phyloP scores from a whole-genome alignment of 1,284 basidiomycete genomes.

The Farysia itapuensis region DNA sequence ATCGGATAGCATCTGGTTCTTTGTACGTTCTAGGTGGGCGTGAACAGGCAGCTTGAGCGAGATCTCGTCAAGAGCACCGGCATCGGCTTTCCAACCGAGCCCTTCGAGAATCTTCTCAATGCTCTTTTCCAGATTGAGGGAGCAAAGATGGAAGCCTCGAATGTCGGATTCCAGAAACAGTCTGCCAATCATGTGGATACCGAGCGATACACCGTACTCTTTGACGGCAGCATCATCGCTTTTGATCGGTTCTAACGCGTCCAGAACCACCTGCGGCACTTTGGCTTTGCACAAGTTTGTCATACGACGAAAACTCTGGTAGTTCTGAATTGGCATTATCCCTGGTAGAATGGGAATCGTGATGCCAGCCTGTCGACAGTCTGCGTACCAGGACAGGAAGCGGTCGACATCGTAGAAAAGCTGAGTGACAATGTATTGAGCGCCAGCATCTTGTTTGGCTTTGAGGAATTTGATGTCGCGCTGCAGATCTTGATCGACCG shows the following conservation, averaged over 20 bases:
- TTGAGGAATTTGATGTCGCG: constrained; percentile 78
- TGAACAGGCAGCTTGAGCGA: constrained; percentile 10
- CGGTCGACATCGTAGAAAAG: constrained; percentile 89
- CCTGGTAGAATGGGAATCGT: constrained; percentile 88
- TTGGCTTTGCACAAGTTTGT: constrained; percentile 83
- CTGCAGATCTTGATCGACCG: constrained; percentile 68
- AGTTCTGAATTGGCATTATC: constrained; percentile 97
- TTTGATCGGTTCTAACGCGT: constrained; percentile 72
- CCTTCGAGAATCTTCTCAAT: constrained; percentile 77
- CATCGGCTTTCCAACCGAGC: constrained; percentile 29
- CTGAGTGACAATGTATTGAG: constrained; percentile 94
- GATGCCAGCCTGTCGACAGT: constrained; percentile 69
- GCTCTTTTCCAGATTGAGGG: constrained; percentile 95
- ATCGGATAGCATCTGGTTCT: constrained; percentile 36
- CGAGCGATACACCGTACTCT: constrained; percentile 70
- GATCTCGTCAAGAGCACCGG: constrained; percentile 7
- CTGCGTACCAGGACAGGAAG: constrained; percentile 43
- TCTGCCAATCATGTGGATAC: constrained; percentile 70
- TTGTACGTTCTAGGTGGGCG: constrained; percentile 20
- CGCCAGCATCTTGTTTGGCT: constrained; percentile 89
- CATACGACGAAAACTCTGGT: constrained; percentile 85
- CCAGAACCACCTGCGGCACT: constrained; percentile 73
- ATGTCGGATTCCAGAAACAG: constrained; percentile 69
- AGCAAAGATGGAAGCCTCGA: constrained; percentile 89
- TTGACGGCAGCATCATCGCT: constrained; percentile 85